Conservation (phyloP, 331 rosid species). For the Saraca asoca region DNA sequence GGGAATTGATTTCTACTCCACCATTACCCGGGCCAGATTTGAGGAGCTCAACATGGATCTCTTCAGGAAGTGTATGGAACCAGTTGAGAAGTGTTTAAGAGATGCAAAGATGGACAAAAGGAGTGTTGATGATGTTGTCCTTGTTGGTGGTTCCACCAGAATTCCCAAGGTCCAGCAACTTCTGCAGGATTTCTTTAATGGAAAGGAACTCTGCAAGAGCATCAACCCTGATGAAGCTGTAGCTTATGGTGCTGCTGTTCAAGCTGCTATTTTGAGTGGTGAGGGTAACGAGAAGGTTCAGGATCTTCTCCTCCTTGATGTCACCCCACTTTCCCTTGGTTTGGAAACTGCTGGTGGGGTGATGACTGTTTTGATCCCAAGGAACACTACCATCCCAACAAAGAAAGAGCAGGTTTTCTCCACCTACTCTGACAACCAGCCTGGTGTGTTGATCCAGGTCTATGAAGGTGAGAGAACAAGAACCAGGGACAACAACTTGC, state of each 20-base stretch:
- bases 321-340: constrained; percentile 79
- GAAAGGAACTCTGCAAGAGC: constrained; percentile 78
- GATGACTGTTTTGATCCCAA: constrained; percentile 76
- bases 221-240: constrained; percentile 44
- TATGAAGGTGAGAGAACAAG: constrained; percentile 85
- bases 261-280: constrained; percentile 81
- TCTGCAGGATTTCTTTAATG: constrained; percentile 70
- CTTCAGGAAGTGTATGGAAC: constrained; percentile 88
- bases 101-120: constrained; percentile 91
- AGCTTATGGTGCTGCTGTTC: constrained; percentile 79
- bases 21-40: constrained; percentile 82
- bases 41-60: constrained; percentile 93
- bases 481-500: constrained; percentile 80
- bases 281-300: constrained; percentile 94
- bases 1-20: constrained; percentile 80
- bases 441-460: constrained; percentile 87
- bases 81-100: constrained; percentile 85
- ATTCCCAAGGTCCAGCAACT: constrained; percentile 87
- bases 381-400: constrained; percentile 88
- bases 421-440: constrained; percentile 85
- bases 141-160: constrained; percentile 84
- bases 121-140: constrained; percentile 69
- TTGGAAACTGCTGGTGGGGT: constrained; percentile 92
- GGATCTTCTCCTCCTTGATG: constrained; percentile 84
- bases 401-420: constrained; percentile 91